Evolutionary conservation across 495 filamentous ascomycete genomes (phyloP).

Genomic region (Penicillium cosmopolitanum): DNA sequence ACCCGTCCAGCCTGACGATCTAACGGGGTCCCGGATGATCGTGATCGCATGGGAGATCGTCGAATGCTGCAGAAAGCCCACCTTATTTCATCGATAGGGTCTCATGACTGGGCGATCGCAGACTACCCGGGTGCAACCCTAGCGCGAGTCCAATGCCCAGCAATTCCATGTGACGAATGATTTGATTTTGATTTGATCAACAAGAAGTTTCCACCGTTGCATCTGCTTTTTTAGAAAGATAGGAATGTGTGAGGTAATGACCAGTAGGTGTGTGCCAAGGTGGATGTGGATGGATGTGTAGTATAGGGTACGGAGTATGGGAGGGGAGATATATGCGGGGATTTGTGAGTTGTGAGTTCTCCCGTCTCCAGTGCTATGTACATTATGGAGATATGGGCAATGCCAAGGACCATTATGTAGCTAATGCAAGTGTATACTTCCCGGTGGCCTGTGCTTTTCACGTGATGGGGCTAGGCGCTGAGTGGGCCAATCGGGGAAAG

Average conservation of each 20-base stretch:
- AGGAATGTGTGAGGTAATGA: too few species aligned
- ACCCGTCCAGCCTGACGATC: neutral
- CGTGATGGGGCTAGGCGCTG: constrained; percentile 15
- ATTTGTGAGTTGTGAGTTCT: too few species aligned
- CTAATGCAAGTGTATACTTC: neutral
- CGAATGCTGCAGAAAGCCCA: constrained; percentile 14
- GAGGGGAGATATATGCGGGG: too few species aligned
- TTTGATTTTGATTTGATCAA: neutral
- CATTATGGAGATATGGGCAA: too few species aligned
- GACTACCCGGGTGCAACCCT: constrained; percentile 16
- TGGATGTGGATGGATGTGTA: too few species aligned
- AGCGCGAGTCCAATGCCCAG: constrained; percentile 2
- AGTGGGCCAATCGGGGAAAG: constrained; percentile 37
- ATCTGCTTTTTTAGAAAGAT: neutral
- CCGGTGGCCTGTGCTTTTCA: constrained; percentile 25
- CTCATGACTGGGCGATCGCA: constrained; percentile 17
- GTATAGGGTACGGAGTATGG: too few species aligned
- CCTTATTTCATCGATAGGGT: constrained; percentile 15
- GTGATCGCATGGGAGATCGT: constrained; percentile 28
- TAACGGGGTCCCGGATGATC: constrained; percentile 16
- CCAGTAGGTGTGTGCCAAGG: too few species aligned
- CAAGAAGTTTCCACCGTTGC: neutral
- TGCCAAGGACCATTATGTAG: neutral
- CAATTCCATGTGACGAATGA: constrained; percentile 2
- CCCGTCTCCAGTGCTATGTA: too few species aligned